Percentiles rank a stretch among this genome's conserved stretches.
Conservation (phyloP, 768 basidiomycete species). For the Suillus cothurnatus region DNA sequence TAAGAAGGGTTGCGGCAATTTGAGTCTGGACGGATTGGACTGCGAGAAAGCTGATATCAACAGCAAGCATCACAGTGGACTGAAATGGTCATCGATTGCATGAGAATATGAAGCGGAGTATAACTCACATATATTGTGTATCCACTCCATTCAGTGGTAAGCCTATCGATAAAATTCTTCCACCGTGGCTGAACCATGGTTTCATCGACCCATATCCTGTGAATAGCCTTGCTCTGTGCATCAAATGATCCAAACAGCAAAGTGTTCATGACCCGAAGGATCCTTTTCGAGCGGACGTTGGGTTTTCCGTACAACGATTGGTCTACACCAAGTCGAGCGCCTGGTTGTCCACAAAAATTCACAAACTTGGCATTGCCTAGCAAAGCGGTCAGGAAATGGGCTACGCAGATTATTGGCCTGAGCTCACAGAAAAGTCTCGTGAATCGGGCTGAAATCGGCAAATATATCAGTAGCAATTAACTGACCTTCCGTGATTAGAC, state of each 20-base stretch:
- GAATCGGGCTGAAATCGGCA: slow-evolving; percentile 7
- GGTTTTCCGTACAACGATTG: slow-evolving; percentile 26
- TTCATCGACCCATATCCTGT: slow-evolving; percentile 47
- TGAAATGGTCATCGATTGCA: neutral
- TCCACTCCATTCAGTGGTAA: slow-evolving; percentile 49
- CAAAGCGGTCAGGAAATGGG: neutral
- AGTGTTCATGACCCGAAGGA: slow-evolving; percentile 30
- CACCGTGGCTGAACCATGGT: slow-evolving; percentile 41
- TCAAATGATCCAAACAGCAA: slow-evolving; percentile 49
- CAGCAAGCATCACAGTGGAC: slow-evolving; percentile 17
- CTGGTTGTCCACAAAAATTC: slow-evolving; percentile 39
- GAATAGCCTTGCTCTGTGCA: slow-evolving; percentile 41
- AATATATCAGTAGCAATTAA: neutral
- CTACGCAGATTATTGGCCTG: neutral
- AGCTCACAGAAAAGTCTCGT: slow-evolving; percentile 11
- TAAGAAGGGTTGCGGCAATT: neutral
- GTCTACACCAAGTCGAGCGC: slow-evolving; percentile 34
- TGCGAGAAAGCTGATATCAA: slow-evolving; percentile 13
- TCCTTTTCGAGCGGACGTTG: neutral
- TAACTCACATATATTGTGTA: slow-evolving; percentile 48
- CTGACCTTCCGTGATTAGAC: neutral
- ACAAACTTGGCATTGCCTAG: slow-evolving; percentile 32
- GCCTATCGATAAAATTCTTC: slow-evolving; percentile 41
- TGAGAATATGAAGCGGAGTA: neutral
- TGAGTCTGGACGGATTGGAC: neutral